Conservation (phyloP, 345 rosid species). For the Linum lewisii region DNA sequence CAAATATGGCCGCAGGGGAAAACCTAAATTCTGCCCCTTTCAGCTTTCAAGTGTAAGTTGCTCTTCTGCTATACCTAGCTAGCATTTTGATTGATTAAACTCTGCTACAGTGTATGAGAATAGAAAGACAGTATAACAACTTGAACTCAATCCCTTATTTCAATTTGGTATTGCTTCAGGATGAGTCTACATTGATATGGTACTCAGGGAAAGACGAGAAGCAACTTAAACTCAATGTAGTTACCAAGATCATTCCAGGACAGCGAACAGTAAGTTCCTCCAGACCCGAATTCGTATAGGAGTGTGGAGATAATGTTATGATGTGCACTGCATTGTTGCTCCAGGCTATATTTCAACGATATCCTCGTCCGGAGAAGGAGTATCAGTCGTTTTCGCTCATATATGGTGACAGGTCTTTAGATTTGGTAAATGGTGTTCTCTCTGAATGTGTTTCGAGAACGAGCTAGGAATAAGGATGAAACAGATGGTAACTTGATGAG, state of each 20-base stretch:
- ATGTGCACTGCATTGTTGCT: not conserved
- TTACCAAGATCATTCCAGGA: conserved; percentile 67
- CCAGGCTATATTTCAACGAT: conserved; percentile 27
- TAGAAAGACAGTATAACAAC: no score
- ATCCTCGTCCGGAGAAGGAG: conserved; percentile 28
- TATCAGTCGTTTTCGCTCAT: conserved; percentile 28
- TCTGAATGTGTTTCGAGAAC: not conserved
- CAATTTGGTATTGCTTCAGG: conserved; percentile 26
- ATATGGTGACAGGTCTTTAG: conserved; percentile 23
- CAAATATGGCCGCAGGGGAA: conserved; percentile 85
- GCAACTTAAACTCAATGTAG: conserved; percentile 46
- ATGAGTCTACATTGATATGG: conserved; percentile 51
- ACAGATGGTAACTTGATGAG: not conserved
- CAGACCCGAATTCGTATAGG: no score
- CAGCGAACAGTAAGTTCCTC: conserved; percentile 50
- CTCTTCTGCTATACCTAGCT: not conserved
- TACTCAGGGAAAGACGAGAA: conserved; percentile 54
- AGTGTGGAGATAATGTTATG: no score
- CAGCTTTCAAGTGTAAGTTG: conserved; percentile 62
- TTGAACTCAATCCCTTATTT: no score
- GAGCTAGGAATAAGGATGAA: no score
- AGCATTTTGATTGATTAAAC: not conserved
- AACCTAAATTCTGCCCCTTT: conserved; percentile 86
- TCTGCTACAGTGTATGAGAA: no score
- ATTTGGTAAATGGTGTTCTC: conserved; percentile 15